Conservation (phyloP, 164 flowering plant genomes). For the Macadamia integrifolia region DNA sequence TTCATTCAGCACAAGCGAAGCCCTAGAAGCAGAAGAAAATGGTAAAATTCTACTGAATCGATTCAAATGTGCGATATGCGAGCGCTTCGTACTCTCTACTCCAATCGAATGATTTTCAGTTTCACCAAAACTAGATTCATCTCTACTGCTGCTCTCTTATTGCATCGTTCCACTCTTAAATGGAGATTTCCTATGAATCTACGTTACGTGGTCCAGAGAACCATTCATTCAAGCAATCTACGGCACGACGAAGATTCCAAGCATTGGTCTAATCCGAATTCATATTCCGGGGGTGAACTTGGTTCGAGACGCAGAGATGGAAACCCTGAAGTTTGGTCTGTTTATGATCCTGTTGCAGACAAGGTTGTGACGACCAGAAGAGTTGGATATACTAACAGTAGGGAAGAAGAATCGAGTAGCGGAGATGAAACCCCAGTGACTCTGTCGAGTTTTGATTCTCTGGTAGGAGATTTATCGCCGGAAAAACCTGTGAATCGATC, state of each 20-base stretch:
- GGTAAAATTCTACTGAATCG: not conserved
- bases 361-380: conserved; percentile 8
- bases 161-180: conserved; percentile 6
- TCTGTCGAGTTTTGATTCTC: not conserved
- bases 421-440: not conserved
- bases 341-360: conserved; percentile 24
- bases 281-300: not conserved
- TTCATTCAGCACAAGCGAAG: not conserved
- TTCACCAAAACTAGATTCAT: conserved; percentile 3
- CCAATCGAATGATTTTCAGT: conserved; percentile 17
- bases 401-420: not conserved
- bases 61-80: conserved; percentile 47
- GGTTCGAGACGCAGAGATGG: not conserved
- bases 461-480: not conserved
- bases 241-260: conserved; percentile 6
- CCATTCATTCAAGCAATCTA: conserved; percentile 7
- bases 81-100: conserved; percentile 25
- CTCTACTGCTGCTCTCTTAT: conserved; percentile 6
- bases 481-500: not conserved
- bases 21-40: not conserved
- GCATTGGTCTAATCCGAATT: conserved; percentile 8
- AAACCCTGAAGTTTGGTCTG: conserved; percentile 20
- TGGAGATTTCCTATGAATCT: conserved; percentile 17
- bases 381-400: not conserved
- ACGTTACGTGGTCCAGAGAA: conserved; percentile 8